Evolutionary conservation across 768 basidiomycete species (phyloP), one percentile per base, ranked within the genome.

Genomic region (Lactifluus hygrophoroides): DNA sequence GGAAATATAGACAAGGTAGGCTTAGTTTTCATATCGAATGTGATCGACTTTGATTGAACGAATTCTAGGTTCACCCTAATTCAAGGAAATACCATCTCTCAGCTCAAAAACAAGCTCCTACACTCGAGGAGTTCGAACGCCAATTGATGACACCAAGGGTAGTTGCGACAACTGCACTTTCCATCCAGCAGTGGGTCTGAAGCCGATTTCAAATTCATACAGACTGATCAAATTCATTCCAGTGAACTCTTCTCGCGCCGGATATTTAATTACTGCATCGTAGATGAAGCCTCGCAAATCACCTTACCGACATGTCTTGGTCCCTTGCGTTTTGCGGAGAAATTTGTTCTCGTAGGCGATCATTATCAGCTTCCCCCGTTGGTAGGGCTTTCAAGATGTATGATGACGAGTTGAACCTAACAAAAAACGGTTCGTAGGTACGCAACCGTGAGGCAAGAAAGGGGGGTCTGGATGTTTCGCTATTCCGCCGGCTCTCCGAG

Each of bases 261-360:
- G 7, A 83, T 73, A 21, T 99, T 98, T 66, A 94, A 99, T 69
- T 94, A 91, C 66, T 98, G 95, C 72, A 96, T 99, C 56, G 87
- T 99, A 17, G 96, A 98, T 61, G 96, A 99, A 69, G 96, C 96
- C 0, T 97, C 96, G 0, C 95, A 98, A 68, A 94, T 97, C 62
- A 98, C 96, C 0, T 72, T 98, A 1, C 96, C 96, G 0, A 95
- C 94, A 0, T 97, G 93, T 66, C 76, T 98, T 1, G 96, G 96
- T 5, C 96, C 96, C 0, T 74, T 98, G 3, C 84, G 94, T 1
- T 90, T 86, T 66, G 93, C 94, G 2, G 81, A 93, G 51, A 90
- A 79, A 42, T 99, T 97, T 64, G 82, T 98, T 5, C 84, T 98
- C 13, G 95, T 98, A 17, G 96, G 96, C 7, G 96, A 98, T 68